Evolutionary conservation across 2,329 filamentous ascomycete species (phyloP), one percentile per base, ranked within the genome.

Genomic region (Penicillium paneum): DNA sequence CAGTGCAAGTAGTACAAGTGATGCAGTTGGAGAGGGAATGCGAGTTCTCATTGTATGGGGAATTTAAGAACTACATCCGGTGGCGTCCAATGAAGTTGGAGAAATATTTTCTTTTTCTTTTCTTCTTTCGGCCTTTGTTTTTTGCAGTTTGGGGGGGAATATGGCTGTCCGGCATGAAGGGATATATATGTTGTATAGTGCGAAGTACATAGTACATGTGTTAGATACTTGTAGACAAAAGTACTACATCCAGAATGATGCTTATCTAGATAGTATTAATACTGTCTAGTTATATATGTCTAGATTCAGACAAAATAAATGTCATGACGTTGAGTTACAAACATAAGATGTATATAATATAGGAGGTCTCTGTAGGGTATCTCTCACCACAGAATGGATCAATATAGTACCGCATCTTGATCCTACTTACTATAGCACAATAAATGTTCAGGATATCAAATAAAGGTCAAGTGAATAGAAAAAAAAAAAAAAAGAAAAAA

Each of bases 1-100:
- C 21, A 24, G 21, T 24, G 21, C n/a, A n/a, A n/a, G 24, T 34
- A 31, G 38, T 15, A 13, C 19, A 40, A n/a, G 24, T 34, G 35
- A 19, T 52, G 28, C 35, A 41, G 11, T 21, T 48, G 34, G 36
- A 26, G 36, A 48, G 34, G 24, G 17, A 40, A 31, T 26, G 11
- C 34, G 31, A 42, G 21, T 35, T 44, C 29, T 43, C 29, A 43
- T 31, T 32, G 19, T 41, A 34, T 52, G 50, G 50, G 50, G 50
- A 48, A 52, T 19, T 19, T 48, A 26, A 29, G 15, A 21, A 52
- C 21, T 19, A 32, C 43, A 28, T 41, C 50, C 50, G 43, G 35
- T 41, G 46, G 46, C 28, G 50, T 52, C 43, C 50, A 52, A 52
- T 52, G 3, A 34, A 28, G 0, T 28, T 17, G 3, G 11, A 4